Percentiles rank a stretch among this genome's conserved stretches.
Conservation (phyloP, 371 early-diverging fungal genomes). For the Syncephalastrum sp. region DNA sequence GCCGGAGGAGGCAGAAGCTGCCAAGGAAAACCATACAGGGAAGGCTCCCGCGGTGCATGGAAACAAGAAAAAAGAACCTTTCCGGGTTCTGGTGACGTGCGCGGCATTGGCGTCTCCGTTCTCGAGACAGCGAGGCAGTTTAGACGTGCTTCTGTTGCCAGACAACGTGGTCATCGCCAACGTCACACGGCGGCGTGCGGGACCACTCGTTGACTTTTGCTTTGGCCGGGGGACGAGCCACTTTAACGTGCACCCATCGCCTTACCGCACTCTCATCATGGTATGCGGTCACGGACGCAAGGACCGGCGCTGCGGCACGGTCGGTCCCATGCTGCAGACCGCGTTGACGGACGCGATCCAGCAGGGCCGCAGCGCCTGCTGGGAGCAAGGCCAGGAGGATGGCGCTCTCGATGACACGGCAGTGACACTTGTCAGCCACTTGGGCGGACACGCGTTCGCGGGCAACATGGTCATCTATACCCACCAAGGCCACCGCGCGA, state of each 20-base stretch:
- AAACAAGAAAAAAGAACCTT: background rate
- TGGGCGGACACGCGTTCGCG: constrained; percentile 46
- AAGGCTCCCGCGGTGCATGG: background rate
- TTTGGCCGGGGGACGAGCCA: constrained; percentile 26
- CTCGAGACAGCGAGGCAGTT: constrained; percentile 20
- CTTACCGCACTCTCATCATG: constrained; percentile 23
- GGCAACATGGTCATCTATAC: constrained; percentile 42
- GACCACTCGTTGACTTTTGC: constrained; percentile 29
- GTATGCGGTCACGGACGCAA: constrained; percentile 41
- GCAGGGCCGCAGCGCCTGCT: background rate
- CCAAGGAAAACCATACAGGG: background rate
- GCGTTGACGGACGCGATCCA: constrained; percentile 23
- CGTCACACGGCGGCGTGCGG: constrained; percentile 25
- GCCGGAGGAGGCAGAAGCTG: background rate
- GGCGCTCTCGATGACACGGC: background rate
- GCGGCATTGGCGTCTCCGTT: constrained; percentile 23
- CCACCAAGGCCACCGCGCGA: constrained; percentile 34
- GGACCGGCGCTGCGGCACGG: constrained; percentile 38
- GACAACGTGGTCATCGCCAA: constrained; percentile 42
- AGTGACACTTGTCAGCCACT: constrained; percentile 35
- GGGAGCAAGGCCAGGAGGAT: background rate
- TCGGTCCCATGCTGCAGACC: constrained; percentile 33
- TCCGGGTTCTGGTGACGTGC: constrained; percentile 31
- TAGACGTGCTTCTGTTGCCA: constrained; percentile 33
- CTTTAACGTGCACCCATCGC: constrained; percentile 27